A percentile compares a stretch with the other conserved stretches of the same genome.
Conservation (phyloP, 1,284 basidiomycete genomes). For the Bondarzewia mesenterica region DNA sequence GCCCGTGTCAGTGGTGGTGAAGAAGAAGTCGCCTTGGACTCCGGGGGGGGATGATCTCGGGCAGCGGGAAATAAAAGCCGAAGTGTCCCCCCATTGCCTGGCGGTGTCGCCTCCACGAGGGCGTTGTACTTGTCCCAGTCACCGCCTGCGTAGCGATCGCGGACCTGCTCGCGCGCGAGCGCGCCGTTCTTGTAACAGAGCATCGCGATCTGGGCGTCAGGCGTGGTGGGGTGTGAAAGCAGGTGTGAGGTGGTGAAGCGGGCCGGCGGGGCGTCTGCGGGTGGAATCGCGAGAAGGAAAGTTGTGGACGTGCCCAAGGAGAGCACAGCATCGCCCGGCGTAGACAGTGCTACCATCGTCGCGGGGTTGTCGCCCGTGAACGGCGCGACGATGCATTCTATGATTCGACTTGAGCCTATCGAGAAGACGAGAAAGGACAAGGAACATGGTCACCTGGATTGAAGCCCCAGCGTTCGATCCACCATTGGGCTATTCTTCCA, state of each 20-base stretch:
- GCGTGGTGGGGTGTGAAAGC: conserved; percentile 59
- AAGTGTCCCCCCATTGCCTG: conserved; percentile 53
- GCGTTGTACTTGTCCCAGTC: conserved; percentile 73
- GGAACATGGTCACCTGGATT: conserved; percentile 38
- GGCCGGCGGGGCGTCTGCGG: conserved; percentile 48
- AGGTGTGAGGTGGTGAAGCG: conserved; percentile 72
- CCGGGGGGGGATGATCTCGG: conserved; percentile 79
- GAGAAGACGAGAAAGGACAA: background rate
- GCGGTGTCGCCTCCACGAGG: conserved; percentile 47
- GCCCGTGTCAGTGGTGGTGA: conserved; percentile 9
- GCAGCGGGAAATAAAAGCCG: conserved; percentile 72
- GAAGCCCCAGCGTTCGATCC: conserved; percentile 74
- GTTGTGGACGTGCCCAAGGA: conserved; percentile 92
- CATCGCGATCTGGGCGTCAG: conserved; percentile 64
- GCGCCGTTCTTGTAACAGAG: conserved; percentile 83
- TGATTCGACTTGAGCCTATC: background rate
- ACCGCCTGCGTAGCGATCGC: conserved; percentile 55
- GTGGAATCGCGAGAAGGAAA: conserved; percentile 70
- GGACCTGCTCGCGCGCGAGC: conserved; percentile 73
- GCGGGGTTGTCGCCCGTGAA: conserved; percentile 93
- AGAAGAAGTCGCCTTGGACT: conserved; percentile 61
- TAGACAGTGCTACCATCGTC: conserved; percentile 72
- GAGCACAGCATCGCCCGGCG: conserved; percentile 81
- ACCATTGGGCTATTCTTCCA: conserved; percentile 65
- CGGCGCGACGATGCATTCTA: conserved; percentile 75